Percentiles rank a stretch among this genome's conserved stretches.
Conservation (phyloP, 306 rosid genomes). For the Ormosia semicastrata region DNA sequence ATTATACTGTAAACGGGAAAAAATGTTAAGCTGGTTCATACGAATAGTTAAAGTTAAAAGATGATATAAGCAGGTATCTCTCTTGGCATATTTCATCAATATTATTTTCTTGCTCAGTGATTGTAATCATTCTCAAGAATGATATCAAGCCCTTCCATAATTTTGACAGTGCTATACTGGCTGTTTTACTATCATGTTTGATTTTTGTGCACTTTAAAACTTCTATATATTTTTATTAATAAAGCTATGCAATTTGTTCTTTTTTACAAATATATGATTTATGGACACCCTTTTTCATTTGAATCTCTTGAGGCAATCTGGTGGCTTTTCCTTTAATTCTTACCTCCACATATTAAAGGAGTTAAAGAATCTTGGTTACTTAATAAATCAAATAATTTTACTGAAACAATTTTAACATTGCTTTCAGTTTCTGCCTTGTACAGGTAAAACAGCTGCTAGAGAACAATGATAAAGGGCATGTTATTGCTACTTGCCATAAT, state of each 20-base stretch:
- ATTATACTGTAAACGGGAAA: neutral
- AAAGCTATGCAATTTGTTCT: neutral
- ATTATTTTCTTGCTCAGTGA: neutral
- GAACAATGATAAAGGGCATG: conserved; percentile 72
- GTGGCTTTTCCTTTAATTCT: neutral
- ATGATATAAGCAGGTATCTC: neutral
- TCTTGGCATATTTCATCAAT: neutral
- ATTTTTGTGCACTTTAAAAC: neutral
- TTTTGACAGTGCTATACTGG: neutral
- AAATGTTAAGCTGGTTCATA: neutral
- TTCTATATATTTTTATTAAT: neutral
- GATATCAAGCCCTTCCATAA: neutral
- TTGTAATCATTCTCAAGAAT: neutral
- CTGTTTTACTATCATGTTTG: neutral
- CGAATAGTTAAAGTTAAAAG: neutral
- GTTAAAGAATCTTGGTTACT: neutral
- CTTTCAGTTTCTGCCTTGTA: conserved; percentile 14
- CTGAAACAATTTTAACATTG: conserved; percentile 10
- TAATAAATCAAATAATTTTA: neutral
- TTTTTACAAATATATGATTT: neutral
- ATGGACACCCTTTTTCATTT: neutral
- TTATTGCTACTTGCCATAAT: conserved; percentile 83
- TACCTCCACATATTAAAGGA: neutral
- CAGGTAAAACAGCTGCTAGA: conserved; percentile 87
- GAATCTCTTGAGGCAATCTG: neutral